These are phyloP conservation scores for Epichloe hybrida DNA, from an alignment of 2,329 filamentous ascomycete genomes.

Conservation along the genomic window DNA sequence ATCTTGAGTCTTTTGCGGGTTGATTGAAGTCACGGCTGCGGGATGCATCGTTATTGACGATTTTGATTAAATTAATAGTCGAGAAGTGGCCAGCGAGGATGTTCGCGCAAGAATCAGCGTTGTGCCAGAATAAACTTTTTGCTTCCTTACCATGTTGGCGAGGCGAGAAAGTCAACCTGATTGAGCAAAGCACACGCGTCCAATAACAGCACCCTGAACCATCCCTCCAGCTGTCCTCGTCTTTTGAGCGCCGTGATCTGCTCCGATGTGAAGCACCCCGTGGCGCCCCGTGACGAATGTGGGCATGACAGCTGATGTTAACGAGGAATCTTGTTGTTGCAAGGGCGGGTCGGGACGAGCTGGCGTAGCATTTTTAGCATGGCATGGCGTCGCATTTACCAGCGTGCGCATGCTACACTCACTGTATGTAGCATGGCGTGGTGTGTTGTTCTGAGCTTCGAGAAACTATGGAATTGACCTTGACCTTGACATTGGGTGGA, in stretches of 20 bases:
- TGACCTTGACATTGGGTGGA: too few relatives aligned
- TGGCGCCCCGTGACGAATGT: background rate
- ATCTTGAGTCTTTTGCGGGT: background rate
- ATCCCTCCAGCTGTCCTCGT: too few relatives aligned
- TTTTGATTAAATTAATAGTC: background rate
- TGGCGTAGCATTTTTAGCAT: background rate
- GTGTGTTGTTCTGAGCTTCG: background rate
- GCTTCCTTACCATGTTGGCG: too few relatives aligned
- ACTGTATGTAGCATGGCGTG: background rate
- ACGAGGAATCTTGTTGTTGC: slow-evolving; percentile 1
- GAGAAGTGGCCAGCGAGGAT: background rate
- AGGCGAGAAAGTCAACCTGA: too few relatives aligned
- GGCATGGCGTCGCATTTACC: background rate
- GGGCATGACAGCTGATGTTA: slow-evolving; percentile 2
- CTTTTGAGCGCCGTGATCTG: too few relatives aligned
- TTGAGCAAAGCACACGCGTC: too few relatives aligned
- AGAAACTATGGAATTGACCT: background rate
- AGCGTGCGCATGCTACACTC: background rate
- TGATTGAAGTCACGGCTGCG: background rate
- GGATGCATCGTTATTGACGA: background rate
- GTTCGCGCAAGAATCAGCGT: too few relatives aligned
- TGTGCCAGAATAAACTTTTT: too few relatives aligned
- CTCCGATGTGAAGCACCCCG: too few relatives aligned
- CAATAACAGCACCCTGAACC: too few relatives aligned
- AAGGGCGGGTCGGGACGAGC: background rate